Percentiles rank a stretch among this genome's conserved stretches.
Conservation (phyloP, 192 early-diverging fungal genomes). For the Obelidium mucronatum region DNA sequence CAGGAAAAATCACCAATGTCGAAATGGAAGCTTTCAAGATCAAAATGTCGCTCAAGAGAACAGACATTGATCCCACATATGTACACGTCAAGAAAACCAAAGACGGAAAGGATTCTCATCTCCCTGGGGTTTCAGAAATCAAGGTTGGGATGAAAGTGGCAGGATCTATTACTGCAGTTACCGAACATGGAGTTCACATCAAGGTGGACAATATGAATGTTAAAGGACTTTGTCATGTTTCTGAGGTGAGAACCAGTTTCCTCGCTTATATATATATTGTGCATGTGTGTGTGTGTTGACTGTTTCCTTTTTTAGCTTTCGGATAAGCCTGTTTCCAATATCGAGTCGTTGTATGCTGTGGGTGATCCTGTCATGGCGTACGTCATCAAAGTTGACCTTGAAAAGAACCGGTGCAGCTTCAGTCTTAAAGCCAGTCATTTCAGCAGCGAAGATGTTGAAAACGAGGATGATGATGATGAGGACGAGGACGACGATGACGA, state of each 20-base stretch:
- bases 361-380: conserved; percentile 86
- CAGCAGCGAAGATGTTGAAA: conserved; percentile 60
- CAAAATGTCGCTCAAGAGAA: conserved; percentile 70
- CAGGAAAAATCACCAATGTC: conserved; percentile 70
- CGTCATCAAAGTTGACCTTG: conserved; percentile 76
- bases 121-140: conserved; percentile 60
- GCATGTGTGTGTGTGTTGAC: neutral
- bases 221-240: conserved; percentile 85
- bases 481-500: conserved; percentile 32
- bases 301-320: conserved; percentile 60
- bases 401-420: conserved; percentile 73
- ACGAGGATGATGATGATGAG: conserved; percentile 52
- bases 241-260: conserved; percentile 56
- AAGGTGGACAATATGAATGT: conserved; percentile 76
- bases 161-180: conserved; percentile 77
- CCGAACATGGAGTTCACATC: conserved; percentile 83
- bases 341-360: conserved; percentile 77
- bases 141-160: conserved; percentile 77
- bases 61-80: conserved; percentile 42
- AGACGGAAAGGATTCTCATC: neutral
- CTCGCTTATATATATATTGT: neutral
- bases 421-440: conserved; percentile 90
- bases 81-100: conserved; percentile 29
- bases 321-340: conserved; percentile 72
- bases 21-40: conserved; percentile 65